These are phyloP conservation scores for Rosa hybrid DNA, from an alignment of 331 rosid genomes.

Conservation along the genomic window DNA sequence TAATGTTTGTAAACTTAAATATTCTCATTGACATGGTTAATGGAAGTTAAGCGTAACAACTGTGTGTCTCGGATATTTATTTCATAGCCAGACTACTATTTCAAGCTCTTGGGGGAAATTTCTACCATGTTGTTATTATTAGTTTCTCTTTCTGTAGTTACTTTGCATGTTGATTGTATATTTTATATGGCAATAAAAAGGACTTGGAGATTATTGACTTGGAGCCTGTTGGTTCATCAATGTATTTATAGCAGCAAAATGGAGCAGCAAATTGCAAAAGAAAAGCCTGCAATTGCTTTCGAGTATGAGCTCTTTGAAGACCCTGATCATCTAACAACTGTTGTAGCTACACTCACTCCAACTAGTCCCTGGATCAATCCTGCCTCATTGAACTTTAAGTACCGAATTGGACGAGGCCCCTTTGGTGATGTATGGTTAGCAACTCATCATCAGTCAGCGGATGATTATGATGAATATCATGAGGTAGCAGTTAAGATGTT, in stretches of 20 bases:
- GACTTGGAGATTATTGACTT: background rate
- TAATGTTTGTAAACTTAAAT: background rate
- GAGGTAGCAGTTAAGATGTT: constrained; percentile 50
- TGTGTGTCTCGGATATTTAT: background rate
- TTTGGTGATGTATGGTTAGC: constrained; percentile 52
- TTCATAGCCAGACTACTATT: background rate
- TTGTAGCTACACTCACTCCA: constrained; percentile 33
- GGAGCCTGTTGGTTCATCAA: constrained; percentile 3
- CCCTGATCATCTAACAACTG: constrained; percentile 44
- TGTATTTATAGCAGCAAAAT: constrained; percentile 14
- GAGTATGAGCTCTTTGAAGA: constrained; percentile 49
- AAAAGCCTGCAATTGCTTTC: constrained; percentile 29
- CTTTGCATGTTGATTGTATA: background rate
- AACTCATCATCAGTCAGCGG: constrained; percentile 43
- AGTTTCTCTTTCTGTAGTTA: background rate
- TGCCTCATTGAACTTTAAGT: constrained; percentile 41
- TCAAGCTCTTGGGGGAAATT: background rate
- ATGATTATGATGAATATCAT: constrained; percentile 46
- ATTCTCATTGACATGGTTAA: background rate
- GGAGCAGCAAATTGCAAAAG: constrained; percentile 33
- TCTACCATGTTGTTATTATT: background rate
- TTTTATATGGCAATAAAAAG: background rate
- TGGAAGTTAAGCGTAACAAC: background rate
- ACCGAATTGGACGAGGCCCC: constrained; percentile 49
- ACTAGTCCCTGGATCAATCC: constrained; percentile 43